Evolutionary conservation across 2,329 filamentous ascomycete species (phyloP).

Genomic region (Alternaria triticimaculans): DNA sequence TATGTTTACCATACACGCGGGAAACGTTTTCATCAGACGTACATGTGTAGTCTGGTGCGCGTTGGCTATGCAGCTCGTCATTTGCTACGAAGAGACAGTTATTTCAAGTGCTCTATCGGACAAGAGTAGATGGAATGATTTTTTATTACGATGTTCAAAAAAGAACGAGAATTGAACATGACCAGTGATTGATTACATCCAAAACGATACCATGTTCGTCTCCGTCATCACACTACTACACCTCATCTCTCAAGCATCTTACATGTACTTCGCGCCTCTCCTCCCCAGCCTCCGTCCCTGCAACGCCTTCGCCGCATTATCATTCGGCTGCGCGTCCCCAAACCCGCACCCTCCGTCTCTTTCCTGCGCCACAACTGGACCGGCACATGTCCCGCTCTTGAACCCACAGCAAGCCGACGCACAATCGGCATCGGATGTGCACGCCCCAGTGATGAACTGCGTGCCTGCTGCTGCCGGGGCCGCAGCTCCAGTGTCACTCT

Average conservation of each 20-base stretch:
- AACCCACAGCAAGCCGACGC: slow-evolving; percentile 48
- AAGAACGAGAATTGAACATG: background rate
- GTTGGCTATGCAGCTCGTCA: background rate
- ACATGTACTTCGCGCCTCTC: slow-evolving; percentile 32
- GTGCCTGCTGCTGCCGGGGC: slow-evolving; percentile 23
- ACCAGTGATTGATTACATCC: background rate
- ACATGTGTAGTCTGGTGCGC: background rate
- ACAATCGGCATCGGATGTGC: slow-evolving; percentile 48
- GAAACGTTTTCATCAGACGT: background rate
- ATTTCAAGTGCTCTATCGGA: background rate
- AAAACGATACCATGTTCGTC: background rate
- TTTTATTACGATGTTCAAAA: background rate
- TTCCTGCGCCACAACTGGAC: slow-evolving; percentile 43
- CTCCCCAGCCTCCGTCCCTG: slow-evolving; percentile 26
- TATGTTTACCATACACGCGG: background rate
- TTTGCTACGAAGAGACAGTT: background rate
- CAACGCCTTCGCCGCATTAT: slow-evolving; percentile 39
- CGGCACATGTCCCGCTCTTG: slow-evolving; percentile 40
- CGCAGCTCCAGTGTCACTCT: background rate
- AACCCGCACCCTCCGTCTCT: slow-evolving; percentile 48
- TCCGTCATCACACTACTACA: background rate
- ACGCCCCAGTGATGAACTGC: slow-evolving; percentile 51
- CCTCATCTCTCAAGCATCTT: background rate
- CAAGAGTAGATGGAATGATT: background rate
- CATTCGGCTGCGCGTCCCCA: slow-evolving; percentile 44